Evolutionary conservation across 2,329 filamentous ascomycete genomes (phyloP), one percentile per base, ranked within the genome.

Genomic region (Hypoxylon sp.): DNA sequence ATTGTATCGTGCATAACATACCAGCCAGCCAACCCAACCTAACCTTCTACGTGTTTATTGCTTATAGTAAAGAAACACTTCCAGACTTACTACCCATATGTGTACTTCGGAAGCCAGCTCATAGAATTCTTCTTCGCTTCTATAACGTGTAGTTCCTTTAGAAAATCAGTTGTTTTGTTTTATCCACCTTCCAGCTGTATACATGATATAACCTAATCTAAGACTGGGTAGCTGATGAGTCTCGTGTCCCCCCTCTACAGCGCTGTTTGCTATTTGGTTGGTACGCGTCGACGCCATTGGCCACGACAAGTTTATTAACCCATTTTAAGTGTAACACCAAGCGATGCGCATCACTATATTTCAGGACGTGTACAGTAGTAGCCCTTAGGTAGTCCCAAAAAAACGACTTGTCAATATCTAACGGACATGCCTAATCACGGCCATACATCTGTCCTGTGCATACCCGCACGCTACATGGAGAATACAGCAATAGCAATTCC

Each of bases 351-450:
- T 37, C 20, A 49, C 51, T 56, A 20, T 50, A 42, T 49, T 56
- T 14, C 51, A 50, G 51, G 42, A 56, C 42, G 60, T 61, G 57
- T 61, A 44, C 31, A 59, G 46, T 25, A 20, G 44, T 25, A 20
- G 44, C 56, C 44, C 46, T 51, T 20, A 27, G 20, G 33, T 46
- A 35, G n/a, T 6, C n/a, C 17, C 46, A 48, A 51, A 63, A 46
- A 60, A 57, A 37, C 58, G 56, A 64, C 59, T 53, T 61, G 56
- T 67, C 59, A 27, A 20, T 48, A 53, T 63, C 10, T 40, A 48
- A 27, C 48, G 27, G 57, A 44, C 54, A 42, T 67, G 61, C 64
- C 67, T 67, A 67, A 70, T 70, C 67, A 70, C 20, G 37, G 66
- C 55, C 49, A 59, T 59, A 57, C 63, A 63, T 59, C 55, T 68